Evolutionary conservation across 805 yeast species (phyloP), one percentile per base, ranked within the genome.

Genomic region (Zygosaccharomyces pseudorouxii): DNA sequence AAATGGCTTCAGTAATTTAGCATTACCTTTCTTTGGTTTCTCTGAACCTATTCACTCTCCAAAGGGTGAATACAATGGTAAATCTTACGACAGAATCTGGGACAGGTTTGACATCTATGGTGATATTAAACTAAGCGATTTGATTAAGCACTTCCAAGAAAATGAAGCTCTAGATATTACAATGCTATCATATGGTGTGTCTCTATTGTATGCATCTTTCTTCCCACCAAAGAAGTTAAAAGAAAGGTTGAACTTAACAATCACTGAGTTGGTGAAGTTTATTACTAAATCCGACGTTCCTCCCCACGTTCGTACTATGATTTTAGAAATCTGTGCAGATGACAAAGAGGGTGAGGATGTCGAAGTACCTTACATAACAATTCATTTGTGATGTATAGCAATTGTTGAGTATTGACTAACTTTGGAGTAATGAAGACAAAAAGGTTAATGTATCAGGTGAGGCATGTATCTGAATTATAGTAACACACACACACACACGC

Each of bases 11-110:
- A 78, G 89, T 53, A 89, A 89, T 65, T 74, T 93, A 70, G 97
- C 97, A 1, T 77, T 93, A 53, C 98, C 99, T 53, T 93, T 93
- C 74, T 81, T 93, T 64, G 98, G 96, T 6, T 93, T 93, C 67
- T 88, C 97, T 9, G 99, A 93, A 71, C 99, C 99, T 46, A 82
- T 93, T 60, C 84, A 83, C 42, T 88, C 97, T 33, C 79, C 86
- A 41, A 82, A 86, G 70, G 85, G 86, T 49, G 80, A 84, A 64
- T 90, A 89, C 70, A 89, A 89, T 60, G 78, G 69, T 51, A 86
- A 84, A 64, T 76, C 75, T 55, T 84, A 87, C 61, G 99, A 93
- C 69, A 81, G 77, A 68, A 89, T 92, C 60, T 93, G 99, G 99
- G 97, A 89, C 62, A 79, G 98, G 67, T 92, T 92, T 67, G 92